Evolutionary conservation across 345 rosid species (phyloP).

Genomic region (Crucihimalaya himalaica): DNA sequence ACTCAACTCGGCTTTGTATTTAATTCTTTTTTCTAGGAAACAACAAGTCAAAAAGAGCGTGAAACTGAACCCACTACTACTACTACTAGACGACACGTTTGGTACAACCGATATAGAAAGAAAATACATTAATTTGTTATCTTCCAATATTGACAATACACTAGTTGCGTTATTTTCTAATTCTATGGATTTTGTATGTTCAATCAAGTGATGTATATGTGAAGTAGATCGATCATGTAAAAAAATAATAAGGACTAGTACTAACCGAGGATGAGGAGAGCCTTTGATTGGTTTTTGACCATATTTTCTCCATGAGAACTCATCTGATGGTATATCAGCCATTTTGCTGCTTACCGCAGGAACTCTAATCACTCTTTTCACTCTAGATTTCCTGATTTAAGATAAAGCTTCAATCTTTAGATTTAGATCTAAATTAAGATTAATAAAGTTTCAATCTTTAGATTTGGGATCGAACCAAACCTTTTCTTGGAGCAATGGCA

Average conservation of each 20-base stretch:
- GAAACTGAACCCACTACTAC: conserved; percentile 18
- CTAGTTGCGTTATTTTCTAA: conserved; percentile 2
- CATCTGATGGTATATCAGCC: conserved; percentile 94
- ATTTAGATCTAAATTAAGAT: conserved; percentile 12
- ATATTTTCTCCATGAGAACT: conserved; percentile 92
- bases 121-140: background rate
- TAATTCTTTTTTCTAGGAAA: background rate
- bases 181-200: background rate
- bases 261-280: conserved; percentile 96
- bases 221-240: background rate
- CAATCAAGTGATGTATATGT: background rate
- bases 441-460: background rate
- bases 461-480: conserved; percentile 33
- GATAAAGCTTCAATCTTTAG: background rate
- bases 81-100: conserved; percentile 34
- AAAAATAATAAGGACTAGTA: background rate
- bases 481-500: conserved; percentile 99
- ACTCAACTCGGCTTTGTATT: background rate
- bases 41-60: conserved; percentile 32
- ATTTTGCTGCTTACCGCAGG: conserved; percentile 81
- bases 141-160: conserved; percentile 31
- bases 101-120: conserved; percentile 29
- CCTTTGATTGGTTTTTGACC: conserved; percentile 99
- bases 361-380: conserved; percentile 67
- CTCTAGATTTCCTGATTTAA: conserved; percentile 63